Evolutionary conservation across 2,329 filamentous ascomycete genomes (phyloP), one percentile per base, ranked within the genome.

Genomic region (Ilyonectria sp.): DNA sequence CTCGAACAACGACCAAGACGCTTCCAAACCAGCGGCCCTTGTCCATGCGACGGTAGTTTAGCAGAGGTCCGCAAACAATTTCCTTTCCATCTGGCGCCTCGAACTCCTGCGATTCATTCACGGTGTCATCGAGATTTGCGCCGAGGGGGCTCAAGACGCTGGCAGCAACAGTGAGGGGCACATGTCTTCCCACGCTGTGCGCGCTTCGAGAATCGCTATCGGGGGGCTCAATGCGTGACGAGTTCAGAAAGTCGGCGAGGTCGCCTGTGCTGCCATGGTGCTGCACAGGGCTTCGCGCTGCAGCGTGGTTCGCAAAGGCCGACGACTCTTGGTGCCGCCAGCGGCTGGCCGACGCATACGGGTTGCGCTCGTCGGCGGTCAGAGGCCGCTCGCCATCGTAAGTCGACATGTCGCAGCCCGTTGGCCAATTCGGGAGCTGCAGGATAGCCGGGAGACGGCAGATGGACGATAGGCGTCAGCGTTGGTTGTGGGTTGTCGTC

Each of bases 1-100:
- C 92, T 58, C 87, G 90, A 17, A 92, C 93, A 59, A 98, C 94
- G 56, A 98, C 84, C 74, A 98, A 83, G 8, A 97, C 93, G 79
- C 94, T 97, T 65, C 95, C 95, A 74, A 93, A 86, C 95, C 95
- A 98, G 46, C 82, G 82, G 31, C 86, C 87, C 74, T 91, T 89
- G 71, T 92, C 89, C 89, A 92, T 94, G 75, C 89, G 88, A 70
- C 91, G 87, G 79, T 94, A 95, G 81, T 95, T 95, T 69, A 95
- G 82, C 71, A 95, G 82, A 21, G 93, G 93, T 1, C 93, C 93
- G 73, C 89, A 91, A 15, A 92, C 84, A 31, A 94, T 86, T 68
- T 93, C 89, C 75, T 83, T 86, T 52, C 86, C 86, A 55, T 88
- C 86, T 6, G 77, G 71, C 8, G 71, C 71, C 15, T 74, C 72